Evolutionary conservation across 164 flowering plant genomes (phyloP).

Genomic region (Magnolia changhungtana): DNA sequence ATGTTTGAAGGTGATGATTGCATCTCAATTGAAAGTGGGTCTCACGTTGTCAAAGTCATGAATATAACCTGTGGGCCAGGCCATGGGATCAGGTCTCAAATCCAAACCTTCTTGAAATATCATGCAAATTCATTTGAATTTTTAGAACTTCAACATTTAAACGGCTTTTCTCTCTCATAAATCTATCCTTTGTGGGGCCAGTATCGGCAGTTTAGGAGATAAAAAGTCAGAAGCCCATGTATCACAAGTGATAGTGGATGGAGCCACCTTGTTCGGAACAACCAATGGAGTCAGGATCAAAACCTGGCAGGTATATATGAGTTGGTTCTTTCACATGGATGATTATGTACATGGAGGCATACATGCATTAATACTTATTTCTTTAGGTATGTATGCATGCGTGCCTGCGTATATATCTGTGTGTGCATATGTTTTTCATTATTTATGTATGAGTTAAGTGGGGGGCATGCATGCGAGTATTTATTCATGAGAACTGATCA

Average conservation of each 20-base stretch:
- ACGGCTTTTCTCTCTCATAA: not conserved
- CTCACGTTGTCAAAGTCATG: conserved; percentile 30
- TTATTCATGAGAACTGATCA: no score
- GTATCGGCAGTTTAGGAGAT: conserved; percentile 66
- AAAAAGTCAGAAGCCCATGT: conserved; percentile 43
- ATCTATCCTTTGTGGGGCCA: conserved; percentile 9
- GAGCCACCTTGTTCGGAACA: conserved; percentile 45
- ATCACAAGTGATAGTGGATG: conserved; percentile 38
- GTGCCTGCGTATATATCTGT: not conserved
- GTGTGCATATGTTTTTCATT: no score
- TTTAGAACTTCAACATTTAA: not conserved
- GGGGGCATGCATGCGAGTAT: no score
- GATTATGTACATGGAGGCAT: not conserved
- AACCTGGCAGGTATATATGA: conserved; percentile 49
- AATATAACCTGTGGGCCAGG: conserved; percentile 68
- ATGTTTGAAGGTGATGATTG: conserved; percentile 57
- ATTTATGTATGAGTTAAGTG: no score
- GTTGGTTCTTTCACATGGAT: not conserved
- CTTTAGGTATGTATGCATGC: not conserved
- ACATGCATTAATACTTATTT: not conserved
- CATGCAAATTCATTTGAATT: not conserved
- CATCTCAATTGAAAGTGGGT: conserved; percentile 48
- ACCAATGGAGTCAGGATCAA: conserved; percentile 62
- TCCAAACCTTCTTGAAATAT: not conserved
- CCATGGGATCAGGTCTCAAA: conserved; percentile 61